Conservation (phyloP, 208 protist species). For the Trichomonas vaginalis region DNA sequence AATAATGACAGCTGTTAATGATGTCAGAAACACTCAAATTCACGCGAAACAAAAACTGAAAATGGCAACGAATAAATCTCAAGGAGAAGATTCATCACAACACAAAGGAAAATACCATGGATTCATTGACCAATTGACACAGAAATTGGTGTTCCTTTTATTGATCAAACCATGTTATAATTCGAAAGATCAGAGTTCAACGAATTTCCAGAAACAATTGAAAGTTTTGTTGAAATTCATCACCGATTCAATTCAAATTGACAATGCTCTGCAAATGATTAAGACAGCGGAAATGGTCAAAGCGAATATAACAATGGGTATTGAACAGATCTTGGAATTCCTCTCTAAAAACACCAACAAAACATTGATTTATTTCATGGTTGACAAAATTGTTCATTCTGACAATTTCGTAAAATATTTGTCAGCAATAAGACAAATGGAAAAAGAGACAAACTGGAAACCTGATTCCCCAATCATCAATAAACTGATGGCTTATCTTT, state of each 20-base stretch:
- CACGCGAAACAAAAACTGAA: neutral
- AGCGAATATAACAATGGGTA: neutral
- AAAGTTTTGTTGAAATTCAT: neutral
- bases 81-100: neutral
- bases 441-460: neutral
- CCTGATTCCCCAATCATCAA: neutral
- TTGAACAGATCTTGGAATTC: neutral
- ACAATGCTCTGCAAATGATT: neutral
- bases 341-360: neutral
- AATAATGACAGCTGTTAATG: neutral
- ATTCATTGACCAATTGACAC: neutral
- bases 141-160: neutral
- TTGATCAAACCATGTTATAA: neutral
- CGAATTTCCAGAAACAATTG: neutral
- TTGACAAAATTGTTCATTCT: neutral
- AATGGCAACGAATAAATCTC: neutral
- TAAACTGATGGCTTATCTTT: neutral
- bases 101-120: neutral
- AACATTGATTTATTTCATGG: neutral
- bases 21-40: neutral
- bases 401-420: neutral
- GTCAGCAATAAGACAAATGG: neutral
- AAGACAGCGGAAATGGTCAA: neutral
- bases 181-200: neutral
- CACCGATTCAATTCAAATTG: neutral